Evolutionary conservation across 2,329 filamentous ascomycete genomes (phyloP), one percentile per base, ranked within the genome.

Genomic region (Aureobasidium melanogenum): DNA sequence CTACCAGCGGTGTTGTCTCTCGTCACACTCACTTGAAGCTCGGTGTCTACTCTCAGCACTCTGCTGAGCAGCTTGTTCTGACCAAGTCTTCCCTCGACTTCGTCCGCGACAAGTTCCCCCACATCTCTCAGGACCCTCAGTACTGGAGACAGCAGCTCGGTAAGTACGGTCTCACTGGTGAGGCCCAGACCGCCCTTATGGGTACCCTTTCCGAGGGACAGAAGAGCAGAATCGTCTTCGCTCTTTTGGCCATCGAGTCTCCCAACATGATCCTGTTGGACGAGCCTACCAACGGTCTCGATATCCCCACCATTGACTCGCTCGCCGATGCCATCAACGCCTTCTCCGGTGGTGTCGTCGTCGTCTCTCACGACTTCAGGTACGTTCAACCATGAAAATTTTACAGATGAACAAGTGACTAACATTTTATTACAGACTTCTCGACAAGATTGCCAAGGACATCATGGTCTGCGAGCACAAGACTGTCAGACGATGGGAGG

Each of bases 371-470:
- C 88, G 94, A 99, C 77, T 99, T 99, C 85, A 88, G 91, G 91
- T 95, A 85, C 74, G 86, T 71, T 59, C 28, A 3, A n/a, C 3
- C 30, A 22, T 2, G 19, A 5, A 24, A 17, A 19, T 26, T 10
- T 30, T 15, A 34, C 19, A 28, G n/a, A 6, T 17, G 24, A 50
- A 65, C 64, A 58, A 50, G 54, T 46, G 64, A 64, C 76, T 79
- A 70, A 80, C 68, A 30, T 38, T n/a, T 62, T 34, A 52, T 36
- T 47, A 54, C 69, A 95, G 93, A 82, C 82, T 99, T 71, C 86
- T 99, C 67, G 94, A 99, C 85, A 97, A 96, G 83, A 97, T 99
- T 75, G 94, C 94, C 69, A 99, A 99, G 84, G 91, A 99, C 77
- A 99, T 99, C 77, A 86, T 99, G 79, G 94, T 99, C 61, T 99